phyloP scores from a whole-genome alignment of 169 alveolate species.

The Cryptosporidium tyzzeri region DNA sequence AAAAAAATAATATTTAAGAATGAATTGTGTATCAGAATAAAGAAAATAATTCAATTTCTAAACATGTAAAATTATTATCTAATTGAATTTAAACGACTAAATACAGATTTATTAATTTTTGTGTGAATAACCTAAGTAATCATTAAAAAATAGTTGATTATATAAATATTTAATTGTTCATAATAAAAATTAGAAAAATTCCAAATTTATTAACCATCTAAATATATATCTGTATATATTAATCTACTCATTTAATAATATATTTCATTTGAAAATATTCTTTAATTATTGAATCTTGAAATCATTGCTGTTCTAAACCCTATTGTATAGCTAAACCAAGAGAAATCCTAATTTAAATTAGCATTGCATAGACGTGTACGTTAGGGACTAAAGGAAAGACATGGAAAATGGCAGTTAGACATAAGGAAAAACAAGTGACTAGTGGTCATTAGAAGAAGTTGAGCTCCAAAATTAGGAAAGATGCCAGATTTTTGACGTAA shows the following conservation, averaged over 20 bases:
- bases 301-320: background rate
- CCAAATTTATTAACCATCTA: background rate
- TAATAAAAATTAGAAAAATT: too few relatives aligned
- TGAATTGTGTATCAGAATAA: too few relatives aligned
- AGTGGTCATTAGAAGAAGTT: slow-evolving; percentile 39
- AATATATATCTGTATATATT: too few relatives aligned
- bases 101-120: too few relatives aligned
- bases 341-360: background rate
- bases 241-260: background rate
- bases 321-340: background rate
- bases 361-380: slow-evolving; percentile 28
- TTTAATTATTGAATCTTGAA: too few relatives aligned
- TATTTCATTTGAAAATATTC: too few relatives aligned
- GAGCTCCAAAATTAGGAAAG: background rate
- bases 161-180: too few relatives aligned
- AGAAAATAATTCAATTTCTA: background rate
- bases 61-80: too few relatives aligned
- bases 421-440: slow-evolving; percentile 38
- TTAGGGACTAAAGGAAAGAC: slow-evolving; percentile 64
- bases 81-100: background rate
- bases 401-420: slow-evolving; percentile 64
- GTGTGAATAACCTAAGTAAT: too few relatives aligned
- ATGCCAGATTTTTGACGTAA: slow-evolving; percentile 1
- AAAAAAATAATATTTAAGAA: too few relatives aligned
- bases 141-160: too few relatives aligned